Percentiles rank a stretch among this genome's conserved stretches.
Conservation (phyloP, 345 rosid genomes). For the Salix purpurea region DNA sequence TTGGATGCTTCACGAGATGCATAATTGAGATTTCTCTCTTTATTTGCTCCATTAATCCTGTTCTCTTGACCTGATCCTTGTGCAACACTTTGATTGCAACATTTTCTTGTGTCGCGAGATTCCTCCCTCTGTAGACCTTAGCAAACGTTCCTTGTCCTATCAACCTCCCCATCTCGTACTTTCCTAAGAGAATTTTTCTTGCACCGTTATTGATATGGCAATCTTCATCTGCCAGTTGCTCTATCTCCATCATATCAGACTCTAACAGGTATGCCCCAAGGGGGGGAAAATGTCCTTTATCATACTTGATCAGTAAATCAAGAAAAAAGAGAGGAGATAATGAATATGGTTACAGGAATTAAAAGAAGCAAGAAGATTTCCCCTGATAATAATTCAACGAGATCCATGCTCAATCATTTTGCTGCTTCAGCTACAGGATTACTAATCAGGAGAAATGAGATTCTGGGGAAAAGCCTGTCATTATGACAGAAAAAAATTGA, state of each 20-base stretch:
- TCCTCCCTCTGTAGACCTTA: constrained; percentile 20
- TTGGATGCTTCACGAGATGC: constrained; percentile 26
- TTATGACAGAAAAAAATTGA: neutral
- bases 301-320: neutral
- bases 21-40: constrained; percentile 24
- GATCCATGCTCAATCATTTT: neutral
- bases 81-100: constrained; percentile 26
- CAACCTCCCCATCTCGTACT: constrained; percentile 20
- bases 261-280: neutral
- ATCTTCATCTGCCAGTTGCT: neutral
- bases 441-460: neutral
- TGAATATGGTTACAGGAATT: neutral
- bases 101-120: constrained; percentile 7
- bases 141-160: constrained; percentile 25
- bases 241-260: neutral
- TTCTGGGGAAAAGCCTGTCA: neutral
- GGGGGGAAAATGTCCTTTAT: neutral
- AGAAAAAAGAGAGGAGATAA: neutral
- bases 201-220: neutral
- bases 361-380: neutral
- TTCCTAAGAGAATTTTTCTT: constrained; percentile 10
- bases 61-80: constrained; percentile 19
- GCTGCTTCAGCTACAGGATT: neutral
- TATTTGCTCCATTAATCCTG: constrained; percentile 21
- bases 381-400: neutral